phyloP scores from a whole-genome alignment of 441 rosid species.

The California macrophylla region DNA sequence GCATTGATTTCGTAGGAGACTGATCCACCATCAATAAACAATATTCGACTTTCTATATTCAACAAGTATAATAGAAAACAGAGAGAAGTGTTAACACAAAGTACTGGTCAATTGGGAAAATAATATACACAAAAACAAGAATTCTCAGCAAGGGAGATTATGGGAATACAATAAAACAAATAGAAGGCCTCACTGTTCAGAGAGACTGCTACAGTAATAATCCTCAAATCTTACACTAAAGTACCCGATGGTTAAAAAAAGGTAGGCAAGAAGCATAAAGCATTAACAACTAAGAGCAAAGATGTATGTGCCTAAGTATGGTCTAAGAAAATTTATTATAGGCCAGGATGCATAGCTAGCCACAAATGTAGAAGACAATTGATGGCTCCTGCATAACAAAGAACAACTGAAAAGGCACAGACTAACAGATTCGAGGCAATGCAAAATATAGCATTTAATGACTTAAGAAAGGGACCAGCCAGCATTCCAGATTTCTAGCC shows the following conservation, averaged over 20 bases:
- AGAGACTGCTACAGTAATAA: not conserved
- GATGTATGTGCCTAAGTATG: not conserved
- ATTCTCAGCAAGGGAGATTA: not conserved
- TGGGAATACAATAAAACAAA: not conserved
- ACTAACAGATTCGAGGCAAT: not conserved
- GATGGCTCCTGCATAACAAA: not conserved
- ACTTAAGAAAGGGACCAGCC: not conserved
- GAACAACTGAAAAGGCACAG: not conserved
- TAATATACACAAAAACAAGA: not conserved
- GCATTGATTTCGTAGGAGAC: constrained; percentile 66
- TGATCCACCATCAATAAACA: constrained; percentile 71
- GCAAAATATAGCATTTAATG: not conserved
- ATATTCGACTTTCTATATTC: constrained; percentile 56
- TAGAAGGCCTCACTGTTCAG: not conserved
- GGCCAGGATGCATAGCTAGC: not conserved
- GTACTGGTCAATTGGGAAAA: not conserved
- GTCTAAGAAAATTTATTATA: not conserved
- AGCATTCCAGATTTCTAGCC: not conserved
- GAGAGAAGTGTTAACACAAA: not conserved
- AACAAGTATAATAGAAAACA: not conserved
- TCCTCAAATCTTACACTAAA: not conserved
- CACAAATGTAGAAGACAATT: not conserved
- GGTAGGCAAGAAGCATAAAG: not conserved
- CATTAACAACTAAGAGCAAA: not conserved
- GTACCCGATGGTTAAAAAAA: not conserved